These are phyloP conservation scores for Limtongozyma cylindracea DNA, from an alignment of 805 yeast species.

Conservation along the genomic window DNA sequence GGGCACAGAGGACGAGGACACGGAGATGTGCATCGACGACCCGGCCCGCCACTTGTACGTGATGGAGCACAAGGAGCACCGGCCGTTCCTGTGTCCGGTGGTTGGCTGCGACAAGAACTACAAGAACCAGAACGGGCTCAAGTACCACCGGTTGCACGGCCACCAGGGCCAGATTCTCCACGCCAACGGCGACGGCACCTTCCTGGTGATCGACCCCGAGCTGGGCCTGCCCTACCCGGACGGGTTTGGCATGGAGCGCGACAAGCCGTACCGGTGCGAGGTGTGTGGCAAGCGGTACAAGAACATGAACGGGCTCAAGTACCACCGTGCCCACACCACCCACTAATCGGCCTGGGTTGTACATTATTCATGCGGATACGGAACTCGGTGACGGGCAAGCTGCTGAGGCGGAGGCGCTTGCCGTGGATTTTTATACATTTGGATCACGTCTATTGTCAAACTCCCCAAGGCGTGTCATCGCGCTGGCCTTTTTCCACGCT, in stretches of 20 bases:
- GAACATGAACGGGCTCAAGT: slow-evolving; percentile 86
- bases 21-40: slow-evolving; percentile 81
- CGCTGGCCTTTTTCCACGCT: no score
- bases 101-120: slow-evolving; percentile 95
- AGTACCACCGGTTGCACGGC: slow-evolving; percentile 88
- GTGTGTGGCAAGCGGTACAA: slow-evolving; percentile 95
- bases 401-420: no score
- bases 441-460: no score
- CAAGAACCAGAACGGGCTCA: slow-evolving; percentile 91
- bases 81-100: slow-evolving; percentile 94
- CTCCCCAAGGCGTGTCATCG: no score
- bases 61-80: slow-evolving; percentile 73
- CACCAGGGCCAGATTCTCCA: slow-evolving; percentile 88
- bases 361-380: no score
- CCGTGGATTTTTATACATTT: no score
- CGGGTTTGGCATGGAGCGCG: slow-evolving; percentile 88
- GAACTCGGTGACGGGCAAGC: no score
- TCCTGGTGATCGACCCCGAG: slow-evolving; percentile 79
- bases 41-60: slow-evolving; percentile 91
- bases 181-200: slow-evolving; percentile 82
- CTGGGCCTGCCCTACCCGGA: slow-evolving; percentile 75
- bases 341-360: slow-evolving; percentile 29
- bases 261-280: slow-evolving; percentile 95
- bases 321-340: slow-evolving; percentile 96
- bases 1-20: slow-evolving; percentile 17